Base-by-base conservation (phyloP, 257 asterid genomes). In the Solanum pimpinellifolium region DNA sequence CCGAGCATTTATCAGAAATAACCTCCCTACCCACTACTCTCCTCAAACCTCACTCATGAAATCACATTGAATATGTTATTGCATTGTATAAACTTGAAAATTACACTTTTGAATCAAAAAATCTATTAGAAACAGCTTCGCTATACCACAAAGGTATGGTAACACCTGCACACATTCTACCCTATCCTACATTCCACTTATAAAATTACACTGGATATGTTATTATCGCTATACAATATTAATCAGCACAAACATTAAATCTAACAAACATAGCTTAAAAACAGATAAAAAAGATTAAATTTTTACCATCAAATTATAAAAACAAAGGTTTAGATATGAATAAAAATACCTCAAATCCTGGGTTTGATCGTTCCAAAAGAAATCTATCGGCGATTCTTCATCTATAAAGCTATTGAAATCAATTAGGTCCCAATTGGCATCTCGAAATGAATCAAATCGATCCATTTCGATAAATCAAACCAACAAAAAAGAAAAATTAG, bases 361-460 rank as follows among this genome's bases (percentile, higher is more conserved):
- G 76, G 83, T 88, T 83, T 92, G 91, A 86, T 92, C 87, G 68
- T 70, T 90, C 94, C 93, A 93, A 39, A 87, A 90, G 33, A 88
- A 89, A 88, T 88, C 93, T 52, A 92, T 85, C 16, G 88, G 86
- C 37, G 80, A 86, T 76, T 88, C 93, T 76, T 88, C 93, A 89
- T 90, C 89, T 88, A 93, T 83, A 84, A 93, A 92, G 89, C 62
- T 4, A 89, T 92, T 86, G 89, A 88, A 90, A 91, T 93, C 94
- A 42, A 90, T 86, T 41, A 93, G 86, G 74, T 93, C 94, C 94
- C 94, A 92, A 88, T 90, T 87, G 66, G 87, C 86, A 42, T 83
- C 92, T 87, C 89, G 92, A 75, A 91, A 85, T 25, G 92, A 89
- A 88, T 89, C 91, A 59, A 91, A 84, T 46, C 68, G 89, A 69